Base-by-base conservation (phyloP, 306 rosid species). In the Phaseolus lunatus region DNA sequence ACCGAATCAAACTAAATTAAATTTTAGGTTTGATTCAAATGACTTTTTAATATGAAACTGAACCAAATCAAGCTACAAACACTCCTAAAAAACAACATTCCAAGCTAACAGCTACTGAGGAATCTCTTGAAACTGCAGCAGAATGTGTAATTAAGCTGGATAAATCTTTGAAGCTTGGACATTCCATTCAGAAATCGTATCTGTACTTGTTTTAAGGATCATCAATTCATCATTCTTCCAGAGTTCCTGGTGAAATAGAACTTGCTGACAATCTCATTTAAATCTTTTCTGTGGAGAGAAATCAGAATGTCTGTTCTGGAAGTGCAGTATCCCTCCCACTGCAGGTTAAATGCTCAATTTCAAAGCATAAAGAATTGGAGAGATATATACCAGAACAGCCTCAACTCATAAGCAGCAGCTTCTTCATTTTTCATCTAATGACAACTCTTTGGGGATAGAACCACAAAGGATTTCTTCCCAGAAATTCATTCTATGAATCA, bases 401-500 rank as follows among this genome's bases (percentile, higher is more conserved):
- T 2, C 58, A 23, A 68, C 39, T 48, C 19, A 39, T 56, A 10
- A 15, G 65, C 72, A 15, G 65, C 72, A 53, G 75, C 49, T 26
- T 31, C 69, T 13, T 78, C 3, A 33, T 49, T 73, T 74, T 44
- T 63, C 47, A 27, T 47, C 53, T 71, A 74, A 57, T 35, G 49
- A 39, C 64, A 4, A 49, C 66, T 37, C 23, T 9, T 19, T 75
- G 16, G 44, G 56, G 61, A 72, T 35, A 64, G 56, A 75, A 31
- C 11, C 50, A 29, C 71, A n/a, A 61, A 80, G 39, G 49, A 49
- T 63, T 9, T 44, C 11, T 35, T 50, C 65, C 57, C 24, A n/a
- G 16, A 69, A 80, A 37, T 73, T 72, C 59, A 41, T n/a, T 68
- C 84, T 80, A 83, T 35, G 47, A 79, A 57, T 76, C 67, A 70